phyloP scores from a whole-genome alignment of 345 rosid genomes.

The Murraya paniculata region DNA sequence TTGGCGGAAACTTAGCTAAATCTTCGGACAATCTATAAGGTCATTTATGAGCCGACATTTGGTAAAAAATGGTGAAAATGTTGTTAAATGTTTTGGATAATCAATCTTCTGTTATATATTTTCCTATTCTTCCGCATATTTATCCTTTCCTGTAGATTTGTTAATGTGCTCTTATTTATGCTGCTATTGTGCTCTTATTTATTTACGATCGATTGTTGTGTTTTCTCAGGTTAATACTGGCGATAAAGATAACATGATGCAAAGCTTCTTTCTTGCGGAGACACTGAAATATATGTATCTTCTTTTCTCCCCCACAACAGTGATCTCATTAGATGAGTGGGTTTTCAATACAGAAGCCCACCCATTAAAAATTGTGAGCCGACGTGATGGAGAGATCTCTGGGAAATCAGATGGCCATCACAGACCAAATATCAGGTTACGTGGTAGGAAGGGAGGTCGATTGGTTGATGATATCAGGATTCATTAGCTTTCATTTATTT shows the following conservation, averaged over 20 bases:
- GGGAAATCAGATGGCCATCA: conserved; percentile 18
- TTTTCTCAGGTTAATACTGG: conserved; percentile 73
- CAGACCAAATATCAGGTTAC: conserved; percentile 18
- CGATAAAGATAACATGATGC: conserved; percentile 91
- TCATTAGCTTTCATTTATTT: neutral
- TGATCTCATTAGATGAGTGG: conserved; percentile 91
- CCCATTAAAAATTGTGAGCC: conserved; percentile 66
- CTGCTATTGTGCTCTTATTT: neutral
- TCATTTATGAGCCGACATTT: neutral
- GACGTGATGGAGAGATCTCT: conserved; percentile 26
- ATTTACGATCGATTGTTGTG: neutral
- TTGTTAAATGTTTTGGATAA: neutral
- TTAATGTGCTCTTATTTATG: neutral
- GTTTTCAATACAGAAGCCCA: conserved; percentile 99
- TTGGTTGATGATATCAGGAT: conserved; percentile 14
- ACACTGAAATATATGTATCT: conserved; percentile 89
- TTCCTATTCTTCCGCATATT: neutral
- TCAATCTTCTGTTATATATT: neutral
- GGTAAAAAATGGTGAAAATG: neutral
- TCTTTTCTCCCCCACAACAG: conserved; percentile 79
- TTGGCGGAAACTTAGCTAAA: neutral
- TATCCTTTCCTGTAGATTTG: neutral
- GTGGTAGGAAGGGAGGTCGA: conserved; percentile 32
- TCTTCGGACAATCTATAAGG: neutral
- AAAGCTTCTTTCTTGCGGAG: conserved; percentile 96